Conservation (phyloP, 139 green algal genomes). For the Coelastrella sp. region DNA sequence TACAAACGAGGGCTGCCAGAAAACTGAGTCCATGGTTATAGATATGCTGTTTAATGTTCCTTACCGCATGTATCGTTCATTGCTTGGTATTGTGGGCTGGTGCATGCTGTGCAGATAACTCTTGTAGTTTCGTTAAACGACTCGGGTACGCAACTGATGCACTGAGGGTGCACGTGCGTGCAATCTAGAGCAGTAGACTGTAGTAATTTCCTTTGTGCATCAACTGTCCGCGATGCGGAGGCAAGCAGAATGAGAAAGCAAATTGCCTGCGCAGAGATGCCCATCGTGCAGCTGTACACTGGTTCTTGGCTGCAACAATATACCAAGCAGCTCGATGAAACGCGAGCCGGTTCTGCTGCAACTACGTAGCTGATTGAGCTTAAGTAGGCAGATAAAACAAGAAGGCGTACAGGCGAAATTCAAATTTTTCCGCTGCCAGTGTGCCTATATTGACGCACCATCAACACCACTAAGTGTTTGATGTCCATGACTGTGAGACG, state of each 20-base stretch:
- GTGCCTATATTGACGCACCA: too few species aligned
- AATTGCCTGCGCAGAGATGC: not conserved
- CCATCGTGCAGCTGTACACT: not conserved
- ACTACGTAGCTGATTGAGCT: too few species aligned
- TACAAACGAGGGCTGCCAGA: not conserved
- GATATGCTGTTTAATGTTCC: not conserved
- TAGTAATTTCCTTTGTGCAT: not conserved
- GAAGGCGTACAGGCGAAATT: too few species aligned
- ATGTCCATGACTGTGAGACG: too few species aligned
- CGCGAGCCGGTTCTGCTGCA: too few species aligned
- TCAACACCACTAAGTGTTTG: too few species aligned
- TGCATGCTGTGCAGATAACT: not conserved
- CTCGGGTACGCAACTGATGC: not conserved
- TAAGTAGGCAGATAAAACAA: too few species aligned
- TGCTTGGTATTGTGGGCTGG: not conserved
- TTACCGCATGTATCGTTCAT: not conserved
- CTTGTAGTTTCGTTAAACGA: not conserved
- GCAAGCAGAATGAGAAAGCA: not conserved
- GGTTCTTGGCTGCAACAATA: too few species aligned
- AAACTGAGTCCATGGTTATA: not conserved
- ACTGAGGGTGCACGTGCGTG: slow-evolving; percentile 4
- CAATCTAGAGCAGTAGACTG: not conserved
- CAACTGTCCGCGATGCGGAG: not conserved
- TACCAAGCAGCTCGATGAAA: too few species aligned
- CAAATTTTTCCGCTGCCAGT: too few species aligned